Evolutionary conservation across 2,329 filamentous ascomycete species (phyloP), one percentile per base, ranked within the genome.

Genomic region (Oidium heveae): DNA sequence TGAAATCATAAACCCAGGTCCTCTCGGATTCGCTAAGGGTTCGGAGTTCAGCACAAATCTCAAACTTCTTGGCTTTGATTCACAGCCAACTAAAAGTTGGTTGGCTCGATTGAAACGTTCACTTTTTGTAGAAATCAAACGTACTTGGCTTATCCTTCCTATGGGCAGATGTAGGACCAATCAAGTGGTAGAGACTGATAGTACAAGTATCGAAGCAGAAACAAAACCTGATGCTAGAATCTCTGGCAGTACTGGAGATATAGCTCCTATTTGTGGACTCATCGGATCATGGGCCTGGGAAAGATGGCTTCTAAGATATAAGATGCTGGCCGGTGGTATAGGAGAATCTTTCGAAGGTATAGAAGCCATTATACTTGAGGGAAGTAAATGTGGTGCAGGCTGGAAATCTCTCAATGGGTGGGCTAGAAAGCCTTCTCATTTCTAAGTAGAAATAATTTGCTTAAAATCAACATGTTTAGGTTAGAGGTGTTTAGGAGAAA

Each of bases 201-300:
- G 59, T 56, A 63, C 63, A 65, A 69, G 68, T 52, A 63, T 69
- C 52, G 68, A 70, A 54, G 65, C 68, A 54, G 71, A 70, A 12
- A 68, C 73, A 57, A 72, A 74, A 59, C 71, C 78, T 59, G 79
- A 85, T 58, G 79, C 80, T 18, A 73, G 77, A 64, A 71, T 78
- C 0, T 66, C 68, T n/a, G 84, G 84, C 8, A 83, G 76, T 61
- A 86, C 83, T 0, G 76, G 80, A 52, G 77, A 80, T 63, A 77
- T 81, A 15, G 84, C 85, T 1, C 79, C 76, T 61, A 72, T 94
- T 59, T 83, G 84, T 13, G 88, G 88, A 20, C 70, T 96, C 43
- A 78, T 89, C 0, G 91, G 86, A 4, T 81, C 83, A 28, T 91
- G 87, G 80, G 80, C 81, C 66, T 98, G 88, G 89, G 91, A 98